Conservation (phyloP, 805 yeast species). For the Hermanozyma aechmeae region DNA sequence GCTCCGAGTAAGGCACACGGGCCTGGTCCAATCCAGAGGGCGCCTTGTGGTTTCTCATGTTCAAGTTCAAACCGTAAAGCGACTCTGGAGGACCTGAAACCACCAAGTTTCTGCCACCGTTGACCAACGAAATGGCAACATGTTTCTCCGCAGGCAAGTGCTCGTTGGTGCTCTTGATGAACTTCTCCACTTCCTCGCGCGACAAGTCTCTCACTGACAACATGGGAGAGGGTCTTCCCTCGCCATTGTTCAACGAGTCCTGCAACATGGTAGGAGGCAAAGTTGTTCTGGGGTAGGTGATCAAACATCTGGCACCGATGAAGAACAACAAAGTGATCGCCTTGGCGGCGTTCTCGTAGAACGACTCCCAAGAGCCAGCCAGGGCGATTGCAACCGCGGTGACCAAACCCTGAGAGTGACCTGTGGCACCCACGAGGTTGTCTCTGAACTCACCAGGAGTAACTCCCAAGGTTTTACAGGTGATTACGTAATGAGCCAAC, state of each 20-base stretch:
- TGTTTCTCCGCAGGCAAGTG: conserved; percentile 91
- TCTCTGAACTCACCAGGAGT: conserved; percentile 83
- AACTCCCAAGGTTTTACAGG: conserved; percentile 74
- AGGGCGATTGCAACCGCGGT: conserved; percentile 88
- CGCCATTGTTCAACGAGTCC: conserved; percentile 88
- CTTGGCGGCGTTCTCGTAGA: conserved; percentile 60
- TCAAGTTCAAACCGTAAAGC: conserved; percentile 85
- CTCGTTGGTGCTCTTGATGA: conserved; percentile 78
- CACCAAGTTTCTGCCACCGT: conserved; percentile 93
- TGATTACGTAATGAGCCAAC: conserved; percentile 83
- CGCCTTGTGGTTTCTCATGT: conserved; percentile 90
- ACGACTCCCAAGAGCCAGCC: conserved; percentile 76
- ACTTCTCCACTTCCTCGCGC: conserved; percentile 65
- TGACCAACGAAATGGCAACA: conserved; percentile 80
- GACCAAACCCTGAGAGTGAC: conserved; percentile 87
- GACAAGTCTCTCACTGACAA: conserved; percentile 86
- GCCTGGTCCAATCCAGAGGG: conserved; percentile 92
- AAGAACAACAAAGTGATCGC: conserved; percentile 82
- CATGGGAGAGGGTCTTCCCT: conserved; percentile 98
- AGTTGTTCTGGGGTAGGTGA: conserved; percentile 86
- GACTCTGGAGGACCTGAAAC: conserved; percentile 98
- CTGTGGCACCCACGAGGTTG: conserved; percentile 66
- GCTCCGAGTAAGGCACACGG: conserved; percentile 85
- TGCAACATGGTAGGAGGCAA: conserved; percentile 88
- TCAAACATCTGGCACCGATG: conserved; percentile 87